These are phyloP conservation scores for Hemisphaericaspora subhashii DNA, from an alignment of 1,139 yeast genomes.

Conservation along the genomic window DNA sequence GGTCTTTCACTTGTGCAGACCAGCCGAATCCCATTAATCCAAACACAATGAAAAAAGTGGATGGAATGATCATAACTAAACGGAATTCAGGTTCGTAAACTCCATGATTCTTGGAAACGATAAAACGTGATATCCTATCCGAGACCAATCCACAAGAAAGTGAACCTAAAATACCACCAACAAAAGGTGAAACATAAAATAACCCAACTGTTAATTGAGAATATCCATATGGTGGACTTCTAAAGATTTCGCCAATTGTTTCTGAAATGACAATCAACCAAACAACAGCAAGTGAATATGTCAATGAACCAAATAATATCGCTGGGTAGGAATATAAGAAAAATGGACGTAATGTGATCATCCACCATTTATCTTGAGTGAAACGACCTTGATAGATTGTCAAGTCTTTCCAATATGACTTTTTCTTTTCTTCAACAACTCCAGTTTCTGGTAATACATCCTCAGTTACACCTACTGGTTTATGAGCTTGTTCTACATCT, in stretches of 20 bases:
- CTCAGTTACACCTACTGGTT: slow-evolving; percentile 24
- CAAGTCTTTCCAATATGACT: slow-evolving; percentile 22
- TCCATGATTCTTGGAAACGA: slow-evolving; percentile 47
- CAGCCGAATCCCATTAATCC: slow-evolving; percentile 68
- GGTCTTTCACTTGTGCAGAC: slow-evolving; percentile 47
- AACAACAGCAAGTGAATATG: slow-evolving; percentile 59
- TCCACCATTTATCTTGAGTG: slow-evolving; percentile 54
- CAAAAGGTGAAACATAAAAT: slow-evolving; percentile 56
- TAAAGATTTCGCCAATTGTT: slow-evolving; percentile 52
- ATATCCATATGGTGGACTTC: slow-evolving; percentile 46
- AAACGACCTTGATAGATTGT: slow-evolving; percentile 45
- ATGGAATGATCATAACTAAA: slow-evolving; percentile 52
- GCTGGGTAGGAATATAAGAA: slow-evolving; percentile 52
- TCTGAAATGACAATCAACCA: slow-evolving; percentile 66
- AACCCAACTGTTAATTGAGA: slow-evolving; percentile 53
- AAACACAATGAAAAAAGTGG: slow-evolving; percentile 43
- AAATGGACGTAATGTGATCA: slow-evolving; percentile 58
- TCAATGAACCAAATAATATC: slow-evolving; percentile 51
- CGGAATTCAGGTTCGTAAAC: slow-evolving; percentile 66
- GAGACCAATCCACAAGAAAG: slow-evolving; percentile 52
- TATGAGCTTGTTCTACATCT: slow-evolving; percentile 5
- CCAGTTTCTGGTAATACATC: too few relatives aligned
- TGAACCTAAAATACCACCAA: slow-evolving; percentile 62
- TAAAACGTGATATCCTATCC: slow-evolving; percentile 43
- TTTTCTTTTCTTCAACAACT: slow-evolving; percentile 10